Base-by-base conservation (phyloP, 1,284 basidiomycete species). In the Ceratobasidium sp. region DNA sequence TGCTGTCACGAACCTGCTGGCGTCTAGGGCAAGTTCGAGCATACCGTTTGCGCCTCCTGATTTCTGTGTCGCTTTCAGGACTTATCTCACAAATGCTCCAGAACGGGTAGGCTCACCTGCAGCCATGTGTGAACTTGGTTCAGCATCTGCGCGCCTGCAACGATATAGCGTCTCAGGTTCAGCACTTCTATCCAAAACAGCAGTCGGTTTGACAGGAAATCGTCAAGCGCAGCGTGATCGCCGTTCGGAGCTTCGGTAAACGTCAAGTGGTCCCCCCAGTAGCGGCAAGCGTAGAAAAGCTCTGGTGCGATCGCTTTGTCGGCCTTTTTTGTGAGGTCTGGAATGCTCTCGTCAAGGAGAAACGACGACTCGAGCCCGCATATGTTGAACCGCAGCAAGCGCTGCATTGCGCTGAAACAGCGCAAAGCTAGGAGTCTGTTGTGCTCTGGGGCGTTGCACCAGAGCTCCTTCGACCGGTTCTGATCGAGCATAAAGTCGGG, bases 351-450 rank as follows among this genome's bases (percentile, higher is more conserved):
- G 21, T 61, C 58, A n/a, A 41, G 38, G 14, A 43, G 11, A 21
- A 21, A 61, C 18, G 41, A 61, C 16, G 58, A 61, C 41, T 61
- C 58, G 18, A 61, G 58, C n/a, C 41, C n/a, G 38, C 58, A 61
- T 1, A 61, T 61, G 26, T 61, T 61, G 38, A 61, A 61, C 41
- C 21, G 58, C 18, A 41, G 30, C 38, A 21, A 23, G 2, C 41
- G 35, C 41, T 43, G 21, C n/a, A 61, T 61, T 13, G 21, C 9
- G 16, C 21, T 11, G 16, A 61, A 61, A 21, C 35, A 61, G 1
- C 8, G 18, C 21, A 23, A 18, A 18, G 50, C 50, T 28, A 54
- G 26, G 14, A 23, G 50, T 11, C 9, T 8, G 26, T 28, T 54
- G 32, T 58, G 55, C 32, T n/a, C 21, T 4, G 9, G 18, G 1